A percentile compares a stretch with the other conserved stretches of the same genome.
These are phyloP conservation scores for Rubroshorea leprosula DNA, from an alignment of 345 rosid species.

Conservation along the genomic window DNA sequence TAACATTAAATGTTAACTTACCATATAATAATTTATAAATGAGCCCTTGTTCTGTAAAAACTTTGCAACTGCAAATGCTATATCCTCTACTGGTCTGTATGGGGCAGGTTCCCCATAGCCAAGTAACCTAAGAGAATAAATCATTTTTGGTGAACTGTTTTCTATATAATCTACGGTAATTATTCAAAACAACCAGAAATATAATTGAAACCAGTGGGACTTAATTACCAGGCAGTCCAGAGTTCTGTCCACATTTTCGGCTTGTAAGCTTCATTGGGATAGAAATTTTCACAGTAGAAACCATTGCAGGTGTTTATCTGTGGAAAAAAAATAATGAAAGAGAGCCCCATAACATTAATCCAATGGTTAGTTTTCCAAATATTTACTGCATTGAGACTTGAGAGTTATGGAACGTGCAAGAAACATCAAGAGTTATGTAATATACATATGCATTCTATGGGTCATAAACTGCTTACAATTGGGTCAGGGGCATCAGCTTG, in stretches of 20 bases:
- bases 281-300: conserved; percentile 71
- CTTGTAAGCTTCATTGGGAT: conserved; percentile 52
- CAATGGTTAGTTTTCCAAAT: no score
- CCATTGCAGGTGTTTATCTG: conserved; percentile 92
- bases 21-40: conserved; percentile 85
- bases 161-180: background rate
- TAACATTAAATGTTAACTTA: conserved; percentile 17
- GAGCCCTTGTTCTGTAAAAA: conserved; percentile 84
- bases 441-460: no score
- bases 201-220: background rate
- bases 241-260: conserved; percentile 97
- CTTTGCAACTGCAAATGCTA: conserved; percentile 72
- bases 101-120: conserved; percentile 74
- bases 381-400: background rate
- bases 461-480: background rate
- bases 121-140: conserved; percentile 38
- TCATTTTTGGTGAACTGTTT: background rate
- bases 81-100: conserved; percentile 72
- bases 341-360: no score
- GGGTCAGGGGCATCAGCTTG: conserved; percentile 9
- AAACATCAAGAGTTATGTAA: no score
- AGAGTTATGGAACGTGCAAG: background rate
- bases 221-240: conserved; percentile 90
- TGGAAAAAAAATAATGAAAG: conserved; percentile 6
- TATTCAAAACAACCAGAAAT: background rate